Evolutionary conservation across 345 rosid species (phyloP).

Genomic region (Rhodamnia rubescens): DNA sequence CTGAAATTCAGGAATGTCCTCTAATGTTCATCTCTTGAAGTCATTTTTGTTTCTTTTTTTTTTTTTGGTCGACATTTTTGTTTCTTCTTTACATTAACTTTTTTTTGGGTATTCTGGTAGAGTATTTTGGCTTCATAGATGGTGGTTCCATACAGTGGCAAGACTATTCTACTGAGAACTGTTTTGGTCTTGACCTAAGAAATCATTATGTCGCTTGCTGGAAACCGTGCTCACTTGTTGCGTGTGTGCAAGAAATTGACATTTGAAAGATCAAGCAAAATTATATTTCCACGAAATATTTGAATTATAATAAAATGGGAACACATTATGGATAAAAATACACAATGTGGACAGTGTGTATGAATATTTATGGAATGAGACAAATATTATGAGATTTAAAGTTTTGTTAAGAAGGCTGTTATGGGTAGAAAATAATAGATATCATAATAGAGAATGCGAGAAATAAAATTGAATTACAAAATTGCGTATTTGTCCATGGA

Average conservation of each 20-base stretch:
- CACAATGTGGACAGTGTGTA: background rate
- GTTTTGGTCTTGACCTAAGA: background rate
- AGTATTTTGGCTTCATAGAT: background rate
- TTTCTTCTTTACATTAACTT: background rate
- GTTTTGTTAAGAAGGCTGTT: background rate
- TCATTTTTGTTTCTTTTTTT: background rate
- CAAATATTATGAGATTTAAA: background rate
- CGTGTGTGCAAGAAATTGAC: background rate
- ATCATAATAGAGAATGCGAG: background rate
- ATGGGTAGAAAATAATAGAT: background rate
- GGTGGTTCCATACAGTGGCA: background rate
- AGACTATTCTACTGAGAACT: background rate
- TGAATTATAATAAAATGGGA: background rate
- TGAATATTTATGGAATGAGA: background rate
- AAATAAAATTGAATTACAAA: background rate
- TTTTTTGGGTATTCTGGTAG: background rate
- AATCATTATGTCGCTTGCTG: background rate
- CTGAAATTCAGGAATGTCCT: background rate
- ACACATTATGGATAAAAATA: background rate
- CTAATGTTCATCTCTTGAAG: background rate
- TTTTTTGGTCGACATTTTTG: background rate
- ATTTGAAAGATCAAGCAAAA: background rate
- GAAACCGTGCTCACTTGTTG: background rate
- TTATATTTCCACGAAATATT: background rate
- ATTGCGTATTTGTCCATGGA: background rate